Percentiles rank a stretch among this genome's conserved stretches.
These are phyloP conservation scores for Mucor piriformis DNA, from an alignment of 371 early-diverging fungal genomes.

Conservation along the genomic window DNA sequence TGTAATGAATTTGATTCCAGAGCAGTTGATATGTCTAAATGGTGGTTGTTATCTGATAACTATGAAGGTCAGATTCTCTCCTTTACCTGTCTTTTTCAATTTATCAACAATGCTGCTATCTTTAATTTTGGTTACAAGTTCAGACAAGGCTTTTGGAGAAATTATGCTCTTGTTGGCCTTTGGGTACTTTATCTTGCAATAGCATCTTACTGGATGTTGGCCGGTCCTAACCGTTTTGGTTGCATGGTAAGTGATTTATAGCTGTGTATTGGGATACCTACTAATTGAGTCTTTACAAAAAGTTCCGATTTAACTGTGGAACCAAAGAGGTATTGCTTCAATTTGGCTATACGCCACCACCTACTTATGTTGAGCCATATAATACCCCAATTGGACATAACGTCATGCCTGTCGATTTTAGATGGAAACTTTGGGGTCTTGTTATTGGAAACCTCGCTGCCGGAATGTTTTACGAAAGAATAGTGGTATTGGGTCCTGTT, in stretches of 20 bases:
- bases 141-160: slow-evolving; percentile 60
- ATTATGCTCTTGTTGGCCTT: slow-evolving; percentile 58
- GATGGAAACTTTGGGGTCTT: slow-evolving; percentile 58
- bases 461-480: slow-evolving; percentile 27
- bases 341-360: slow-evolving; percentile 47
- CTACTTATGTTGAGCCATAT: slow-evolving; percentile 53
- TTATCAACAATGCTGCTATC: slow-evolving; percentile 63
- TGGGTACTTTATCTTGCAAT: slow-evolving; percentile 57
- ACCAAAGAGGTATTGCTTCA: slow-evolving; percentile 42
- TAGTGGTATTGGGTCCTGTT: slow-evolving; percentile 41
- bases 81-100: slow-evolving; percentile 60
- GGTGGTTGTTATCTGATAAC: slow-evolving; percentile 80
- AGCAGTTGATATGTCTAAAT: slow-evolving; percentile 64
- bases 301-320: slow-evolving; percentile 76
- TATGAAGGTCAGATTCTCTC: slow-evolving; percentile 65
- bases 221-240: slow-evolving; percentile 68
- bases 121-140: slow-evolving; percentile 69
- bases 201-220: slow-evolving; percentile 59
- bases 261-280: background rate
- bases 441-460: slow-evolving; percentile 35
- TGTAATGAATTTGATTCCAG: slow-evolving; percentile 72
- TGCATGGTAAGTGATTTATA: slow-evolving; percentile 36
- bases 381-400: slow-evolving; percentile 68
- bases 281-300: background rate
- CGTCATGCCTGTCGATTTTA: slow-evolving; percentile 60